Evolutionary conservation across 805 yeast genomes (phyloP), one percentile per base, ranked within the genome.

Genomic region (Grigorovia yakushimaensis): DNA sequence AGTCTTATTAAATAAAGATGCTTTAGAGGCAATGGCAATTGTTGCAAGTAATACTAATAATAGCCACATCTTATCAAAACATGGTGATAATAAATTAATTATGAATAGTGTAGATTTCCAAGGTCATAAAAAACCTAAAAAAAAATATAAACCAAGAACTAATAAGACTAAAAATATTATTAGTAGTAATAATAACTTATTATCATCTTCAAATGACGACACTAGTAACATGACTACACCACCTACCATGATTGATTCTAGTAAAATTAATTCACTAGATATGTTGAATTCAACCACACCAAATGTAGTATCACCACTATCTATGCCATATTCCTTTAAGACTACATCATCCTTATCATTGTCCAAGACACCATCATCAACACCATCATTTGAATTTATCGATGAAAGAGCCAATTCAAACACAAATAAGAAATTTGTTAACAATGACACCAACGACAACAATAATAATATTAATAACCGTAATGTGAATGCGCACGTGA

Each of bases 1-100:
- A 30, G 66, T 63, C 1, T 51, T 64, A 23, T 47, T 58, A 17
- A 64, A 62, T 44, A 59, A 59, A 45, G 68, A 64, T 40, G 68
- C 66, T 2, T 44, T 64, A 20, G 69, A 65, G 38, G 61, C 66
- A 11, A 64, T 62, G 58, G 64, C 61, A 2, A 62, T 61, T 15
- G 63, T 64, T 13, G 67, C 64, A 5, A 59, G 57, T 37, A 50
- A 56, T 38, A 53, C 56, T 4, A 55, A 53, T 44, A 52, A 57
- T 20, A 49, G 53, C 13, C 58, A 56, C 37, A 53, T 62, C 4
- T 41, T 59, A 35, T 54, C 59, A 20, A 62, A 55, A 41, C 55
- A 45, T 44, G 61, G 58, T 35, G 59, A 62, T 36, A 54, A 63
- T 49, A 56, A 56, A 44, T 52, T 64, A 9, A 52, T 61, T 43